A percentile compares a stretch with the other conserved stretches of the same genome.
These are phyloP conservation scores for Oryza officinalis DNA, from an alignment of 176 grass and related monocot genomes.

Conservation along the genomic window DNA sequence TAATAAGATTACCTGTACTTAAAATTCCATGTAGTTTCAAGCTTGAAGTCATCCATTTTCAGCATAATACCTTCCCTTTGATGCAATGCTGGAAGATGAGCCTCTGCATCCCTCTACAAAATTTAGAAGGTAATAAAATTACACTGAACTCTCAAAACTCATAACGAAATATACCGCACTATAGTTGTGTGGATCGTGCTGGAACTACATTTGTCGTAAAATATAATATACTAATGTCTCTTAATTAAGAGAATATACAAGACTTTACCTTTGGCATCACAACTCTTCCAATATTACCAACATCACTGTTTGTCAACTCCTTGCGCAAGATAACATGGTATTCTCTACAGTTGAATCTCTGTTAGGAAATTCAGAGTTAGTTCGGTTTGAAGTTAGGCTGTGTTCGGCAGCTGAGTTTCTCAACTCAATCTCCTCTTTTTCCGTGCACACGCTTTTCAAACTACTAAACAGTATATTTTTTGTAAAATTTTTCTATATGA, in stretches of 20 bases:
- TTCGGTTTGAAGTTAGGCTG: not conserved
- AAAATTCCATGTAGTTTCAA: conserved; percentile 76
- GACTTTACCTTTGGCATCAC: conserved; percentile 75
- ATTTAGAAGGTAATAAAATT: conserved; percentile 28
- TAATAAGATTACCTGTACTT: conserved; percentile 67
- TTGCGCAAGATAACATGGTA: conserved; percentile 52
- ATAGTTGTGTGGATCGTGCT: not conserved
- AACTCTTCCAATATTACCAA: conserved; percentile 81
- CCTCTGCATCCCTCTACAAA: conserved; percentile 78
- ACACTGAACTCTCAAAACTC: not conserved
- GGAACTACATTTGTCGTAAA: not conserved
- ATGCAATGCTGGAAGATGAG: conserved; percentile 69
- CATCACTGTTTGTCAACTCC: conserved; percentile 93
- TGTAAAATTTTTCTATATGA: too few relatives aligned
- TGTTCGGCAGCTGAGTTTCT: too few relatives aligned
- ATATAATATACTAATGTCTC: not conserved
- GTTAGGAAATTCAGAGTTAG: conserved; percentile 28
- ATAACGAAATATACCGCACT: not conserved
- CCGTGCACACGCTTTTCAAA: too few relatives aligned
- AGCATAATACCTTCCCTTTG: conserved; percentile 67
- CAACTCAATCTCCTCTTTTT: too few relatives aligned
- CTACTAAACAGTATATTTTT: too few relatives aligned
- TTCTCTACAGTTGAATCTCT: conserved; percentile 54
- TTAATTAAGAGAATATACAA: conserved; percentile 26
- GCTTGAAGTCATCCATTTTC: conserved; percentile 69